Conservation (phyloP, 1,284 basidiomycete genomes). For the Trichosporon coremiiforme region DNA sequence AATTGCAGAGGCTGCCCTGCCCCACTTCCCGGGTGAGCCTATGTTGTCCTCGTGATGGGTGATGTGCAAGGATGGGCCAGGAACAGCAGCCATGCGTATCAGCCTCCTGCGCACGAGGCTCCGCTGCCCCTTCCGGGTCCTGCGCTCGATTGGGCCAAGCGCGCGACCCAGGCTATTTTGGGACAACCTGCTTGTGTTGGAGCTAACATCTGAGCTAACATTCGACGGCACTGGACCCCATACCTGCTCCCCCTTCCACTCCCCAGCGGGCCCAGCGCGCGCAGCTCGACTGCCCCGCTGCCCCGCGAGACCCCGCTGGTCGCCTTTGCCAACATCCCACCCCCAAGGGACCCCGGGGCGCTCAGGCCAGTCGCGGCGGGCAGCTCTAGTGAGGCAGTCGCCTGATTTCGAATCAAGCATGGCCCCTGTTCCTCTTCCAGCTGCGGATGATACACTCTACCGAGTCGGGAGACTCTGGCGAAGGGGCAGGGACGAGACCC, state of each 20-base stretch:
- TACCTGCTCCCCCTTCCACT: too few relatives aligned
- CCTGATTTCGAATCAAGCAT: background rate
- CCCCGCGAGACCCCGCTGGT: background rate
- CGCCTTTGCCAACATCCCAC: background rate
- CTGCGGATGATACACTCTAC: background rate
- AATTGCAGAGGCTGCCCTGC: background rate
- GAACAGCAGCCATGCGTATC: background rate
- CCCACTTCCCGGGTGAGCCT: background rate
- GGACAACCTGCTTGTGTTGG: background rate
- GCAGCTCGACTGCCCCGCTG: background rate
- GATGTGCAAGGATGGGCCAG: background rate
- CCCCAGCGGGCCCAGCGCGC: background rate
- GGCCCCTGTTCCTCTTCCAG: background rate
- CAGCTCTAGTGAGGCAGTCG: background rate
- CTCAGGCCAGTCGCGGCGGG: background rate
- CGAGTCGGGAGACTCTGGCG: background rate
- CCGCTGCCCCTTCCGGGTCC: background rate
- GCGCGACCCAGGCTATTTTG: background rate
- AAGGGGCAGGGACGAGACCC: background rate
- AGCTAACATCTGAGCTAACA: background rate
- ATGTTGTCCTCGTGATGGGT: constrained; percentile 1
- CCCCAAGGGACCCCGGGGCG: constrained; percentile 11
- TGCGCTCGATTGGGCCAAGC: background rate
- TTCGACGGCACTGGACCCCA: background rate
- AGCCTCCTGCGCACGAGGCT: background rate